phyloP scores from a whole-genome alignment of 352 stramenopile species.

The Pythium brassicae region DNA sequence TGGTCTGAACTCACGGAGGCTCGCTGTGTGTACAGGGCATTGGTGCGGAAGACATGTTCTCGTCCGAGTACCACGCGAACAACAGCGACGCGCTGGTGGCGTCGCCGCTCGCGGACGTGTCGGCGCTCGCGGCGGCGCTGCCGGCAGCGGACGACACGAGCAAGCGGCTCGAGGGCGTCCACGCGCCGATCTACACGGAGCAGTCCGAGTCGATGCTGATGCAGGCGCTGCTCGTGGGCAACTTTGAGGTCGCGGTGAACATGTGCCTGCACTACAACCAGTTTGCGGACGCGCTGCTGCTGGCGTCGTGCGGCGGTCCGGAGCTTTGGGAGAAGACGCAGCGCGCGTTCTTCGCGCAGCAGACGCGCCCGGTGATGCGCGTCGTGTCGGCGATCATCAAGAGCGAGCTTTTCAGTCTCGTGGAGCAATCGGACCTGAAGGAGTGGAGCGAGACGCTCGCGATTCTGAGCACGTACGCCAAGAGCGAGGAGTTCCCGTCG shows the following conservation, averaged over 20 bases:
- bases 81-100: conserved; percentile 18
- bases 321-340: conserved; percentile 97
- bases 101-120: conserved; percentile 44
- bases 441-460: conserved; percentile 97
- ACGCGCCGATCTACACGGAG: conserved; percentile 76
- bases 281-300: conserved; percentile 94
- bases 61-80: conserved; percentile 59
- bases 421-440: conserved; percentile 86
- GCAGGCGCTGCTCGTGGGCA: conserved; percentile 95
- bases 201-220: conserved; percentile 92
- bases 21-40: conserved; percentile 30
- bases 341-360: conserved; percentile 90
- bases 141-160: conserved; percentile 65
- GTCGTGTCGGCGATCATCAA: conserved; percentile 97
- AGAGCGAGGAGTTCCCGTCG: conserved; percentile 95
- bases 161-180: conserved; percentile 60
- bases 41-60: conserved; percentile 75
- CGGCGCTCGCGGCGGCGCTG: conserved; percentile 39
- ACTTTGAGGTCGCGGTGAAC: conserved; percentile 98
- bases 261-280: conserved; percentile 95
- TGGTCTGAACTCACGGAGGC: conserved; percentile 10
- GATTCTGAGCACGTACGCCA: conserved; percentile 97
- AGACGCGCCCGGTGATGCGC: conserved; percentile 92
- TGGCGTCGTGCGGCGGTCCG: conserved; percentile 90
- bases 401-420: conserved; percentile 83